Base-by-base conservation (phyloP, 805 yeast species). In the Myxozyma monticola region DNA sequence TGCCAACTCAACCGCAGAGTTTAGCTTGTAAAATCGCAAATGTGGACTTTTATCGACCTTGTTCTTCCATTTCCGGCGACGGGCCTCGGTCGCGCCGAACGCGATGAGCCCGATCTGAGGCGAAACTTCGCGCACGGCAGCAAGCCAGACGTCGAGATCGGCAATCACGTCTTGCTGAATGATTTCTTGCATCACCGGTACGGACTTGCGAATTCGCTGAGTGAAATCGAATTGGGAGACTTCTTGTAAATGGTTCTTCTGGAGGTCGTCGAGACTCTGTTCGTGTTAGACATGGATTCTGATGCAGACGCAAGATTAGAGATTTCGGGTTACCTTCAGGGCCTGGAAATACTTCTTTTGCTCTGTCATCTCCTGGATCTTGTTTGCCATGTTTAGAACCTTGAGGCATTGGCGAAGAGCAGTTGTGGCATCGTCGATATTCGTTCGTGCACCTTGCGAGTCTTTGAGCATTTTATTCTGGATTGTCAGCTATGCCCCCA, bases 1-100 rank as follows among this genome's bases (percentile, higher is more conserved):
- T 5, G 95, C 80, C 6, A 79, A 67, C 66, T 91, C 98, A 4
- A 90, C 86, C 0, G 96, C 86, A 0, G 96, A 86, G 65, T 90
- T 90, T 57, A 91, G 77, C 61, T 85, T 82, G 65, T 79, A 87
- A 6, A 76, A 69, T 3, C 72, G 66, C 43, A 83, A 73, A 28
- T 72, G 71, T 4, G 68, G 70, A 50, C 76, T 76, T 7, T 69
- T 63, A 5, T 69, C 62, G 51, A 77, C 80, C 56, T 71, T 70
- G 1, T 65, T 55, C 30, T 75, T 73, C 91, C 95, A 87, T 34
- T 74, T 72, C 14, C 75, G 71, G 43, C 84, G 78, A 63, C 89
- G 77, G 1, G 68, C 65, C 6, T 71, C 75, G 42, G 84, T 76
- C 47, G 80, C 76, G 1, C 76, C 77, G 60, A 74, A 80, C 2